A percentile compares a stretch with the other conserved stretches of the same genome.
phyloP scores from a whole-genome alignment of 2,329 filamentous ascomycete genomes.

The Pestalotiopsis sp. region DNA sequence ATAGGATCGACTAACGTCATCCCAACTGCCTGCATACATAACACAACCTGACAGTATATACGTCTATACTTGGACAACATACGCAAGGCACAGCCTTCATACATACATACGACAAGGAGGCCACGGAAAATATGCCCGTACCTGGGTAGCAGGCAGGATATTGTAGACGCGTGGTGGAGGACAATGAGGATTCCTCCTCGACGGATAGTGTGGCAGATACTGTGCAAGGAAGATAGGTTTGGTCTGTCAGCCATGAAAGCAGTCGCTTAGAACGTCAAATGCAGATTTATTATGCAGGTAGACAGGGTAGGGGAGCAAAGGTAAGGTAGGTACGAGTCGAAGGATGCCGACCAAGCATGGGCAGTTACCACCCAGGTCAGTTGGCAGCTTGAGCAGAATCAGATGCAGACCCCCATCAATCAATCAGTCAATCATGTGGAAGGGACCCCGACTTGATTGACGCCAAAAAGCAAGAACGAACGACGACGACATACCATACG shows the following conservation, averaged over 20 bases:
- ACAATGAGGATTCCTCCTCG: too few relatives aligned
- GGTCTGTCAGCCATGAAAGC: too few relatives aligned
- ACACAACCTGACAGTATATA: neutral
- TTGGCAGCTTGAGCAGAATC: neutral
- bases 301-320: neutral
- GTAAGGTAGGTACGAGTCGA: neutral
- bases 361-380: neutral
- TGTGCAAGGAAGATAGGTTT: too few relatives aligned
- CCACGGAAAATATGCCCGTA: neutral
- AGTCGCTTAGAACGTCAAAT: too few relatives aligned
- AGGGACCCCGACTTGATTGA: too few relatives aligned
- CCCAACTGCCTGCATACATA: neutral
- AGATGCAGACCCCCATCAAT: neutral
- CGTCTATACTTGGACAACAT: neutral
- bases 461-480: too few relatives aligned
- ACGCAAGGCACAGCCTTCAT: neutral
- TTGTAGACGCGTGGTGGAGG: too few relatives aligned
- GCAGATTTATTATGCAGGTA: neutral
- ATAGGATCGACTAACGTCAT: neutral
- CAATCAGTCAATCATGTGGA: neutral
- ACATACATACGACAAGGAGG: neutral
- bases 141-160: neutral
- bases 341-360: neutral
- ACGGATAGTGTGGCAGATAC: too few relatives aligned
- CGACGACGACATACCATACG: too few relatives aligned